Evolutionary conservation across 768 basidiomycete genomes (phyloP).

Genomic region (Panellus pusillus): DNA sequence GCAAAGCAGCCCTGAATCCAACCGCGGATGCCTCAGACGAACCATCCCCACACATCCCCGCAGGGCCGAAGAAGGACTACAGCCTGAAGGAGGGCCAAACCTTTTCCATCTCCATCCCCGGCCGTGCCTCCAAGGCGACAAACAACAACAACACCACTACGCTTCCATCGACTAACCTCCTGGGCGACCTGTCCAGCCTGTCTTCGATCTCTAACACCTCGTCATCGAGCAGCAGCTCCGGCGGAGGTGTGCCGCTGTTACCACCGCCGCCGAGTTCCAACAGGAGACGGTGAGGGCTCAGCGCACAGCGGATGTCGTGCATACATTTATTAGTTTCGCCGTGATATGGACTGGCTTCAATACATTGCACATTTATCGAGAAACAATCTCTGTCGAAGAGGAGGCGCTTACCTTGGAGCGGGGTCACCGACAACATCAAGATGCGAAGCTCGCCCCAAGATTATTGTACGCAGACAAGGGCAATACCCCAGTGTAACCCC

Average conservation of each 20-base stretch:
- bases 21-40: slow-evolving; percentile 36
- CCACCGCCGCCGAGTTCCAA: slow-evolving; percentile 80
- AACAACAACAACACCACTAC: neutral
- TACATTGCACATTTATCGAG: too few relatives aligned
- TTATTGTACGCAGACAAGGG: too few relatives aligned
- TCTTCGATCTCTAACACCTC: slow-evolving; percentile 3
- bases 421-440: too few relatives aligned
- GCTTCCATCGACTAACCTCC: slow-evolving; percentile 33
- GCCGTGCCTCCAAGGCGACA: slow-evolving; percentile 49
- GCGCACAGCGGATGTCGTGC: neutral
- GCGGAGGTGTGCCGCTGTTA: slow-evolving; percentile 62
- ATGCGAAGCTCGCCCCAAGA: too few relatives aligned
- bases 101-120: slow-evolving; percentile 88
- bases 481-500: too few relatives aligned
- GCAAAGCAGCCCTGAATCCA: slow-evolving; percentile 62
- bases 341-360: too few relatives aligned
- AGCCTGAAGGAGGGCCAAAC: slow-evolving; percentile 94
- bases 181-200: slow-evolving; percentile 28
- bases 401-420: too few relatives aligned
- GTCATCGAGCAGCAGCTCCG: slow-evolving; percentile 25
- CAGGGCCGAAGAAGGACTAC: slow-evolving; percentile 90
- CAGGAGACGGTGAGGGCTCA: slow-evolving; percentile 36
- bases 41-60: slow-evolving; percentile 67
- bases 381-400: too few relatives aligned
- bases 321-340: too few relatives aligned